Evolutionary conservation across 163 green algal species (phyloP).

Genomic region (Chlamydomonas reinhardtii): DNA sequence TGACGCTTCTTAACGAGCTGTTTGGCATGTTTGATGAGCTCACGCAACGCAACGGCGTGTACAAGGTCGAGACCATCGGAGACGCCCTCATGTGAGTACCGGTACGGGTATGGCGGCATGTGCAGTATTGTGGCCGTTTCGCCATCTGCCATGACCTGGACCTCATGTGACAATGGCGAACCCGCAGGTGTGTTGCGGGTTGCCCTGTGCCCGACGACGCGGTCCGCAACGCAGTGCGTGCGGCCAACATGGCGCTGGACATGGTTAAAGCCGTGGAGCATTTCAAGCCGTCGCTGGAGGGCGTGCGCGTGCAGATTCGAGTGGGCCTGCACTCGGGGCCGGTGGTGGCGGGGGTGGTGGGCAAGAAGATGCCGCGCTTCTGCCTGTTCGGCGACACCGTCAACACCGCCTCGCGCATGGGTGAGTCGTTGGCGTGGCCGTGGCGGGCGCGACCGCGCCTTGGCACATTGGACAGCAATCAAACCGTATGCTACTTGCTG

Average conservation of each 20-base stretch:
- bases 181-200: conserved; percentile 7
- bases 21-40: conserved; percentile 39
- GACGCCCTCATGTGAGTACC: conserved; percentile 54
- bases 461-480: too few relatives aligned
- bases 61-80: conserved; percentile 62
- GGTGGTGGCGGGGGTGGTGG: conserved; percentile 27
- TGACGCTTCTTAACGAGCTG: conserved; percentile 41
- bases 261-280: conserved; percentile 19
- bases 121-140: not conserved
- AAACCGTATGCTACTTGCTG: too few relatives aligned
- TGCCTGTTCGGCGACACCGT: conserved; percentile 54
- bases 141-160: too few relatives aligned
- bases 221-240: not conserved
- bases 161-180: too few relatives aligned
- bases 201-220: not conserved
- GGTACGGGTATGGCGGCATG: too few relatives aligned
- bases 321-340: conserved; percentile 30
- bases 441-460: too few relatives aligned
- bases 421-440: not conserved
- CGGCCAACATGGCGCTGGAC: conserved; percentile 37
- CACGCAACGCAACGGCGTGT: conserved; percentile 29
- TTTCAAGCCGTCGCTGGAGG: conserved; percentile 4
- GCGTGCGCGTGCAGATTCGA: conserved; percentile 37
- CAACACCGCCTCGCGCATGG: conserved; percentile 32
- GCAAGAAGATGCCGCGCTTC: conserved; percentile 29